phyloP scores from a whole-genome alignment of 2,329 filamentous ascomycete genomes.

The Ceratocystiopsis minuta region DNA sequence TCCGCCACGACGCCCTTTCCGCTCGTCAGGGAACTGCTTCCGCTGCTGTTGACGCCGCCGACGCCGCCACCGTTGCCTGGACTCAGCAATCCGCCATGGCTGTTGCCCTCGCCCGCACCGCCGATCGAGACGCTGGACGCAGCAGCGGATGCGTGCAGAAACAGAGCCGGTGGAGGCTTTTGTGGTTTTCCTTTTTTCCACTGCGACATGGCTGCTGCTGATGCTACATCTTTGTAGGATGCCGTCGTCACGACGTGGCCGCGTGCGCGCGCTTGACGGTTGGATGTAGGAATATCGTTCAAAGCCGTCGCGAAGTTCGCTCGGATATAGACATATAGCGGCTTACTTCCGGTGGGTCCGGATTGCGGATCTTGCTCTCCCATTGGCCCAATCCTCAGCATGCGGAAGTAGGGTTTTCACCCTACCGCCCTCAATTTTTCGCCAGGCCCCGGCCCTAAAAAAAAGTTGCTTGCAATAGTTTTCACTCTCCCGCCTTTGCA shows the following conservation, averaged over 20 bases:
- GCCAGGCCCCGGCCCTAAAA: slow-evolving; percentile 3
- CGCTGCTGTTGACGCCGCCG: neutral
- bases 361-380: too few relatives aligned
- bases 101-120: slow-evolving; percentile 14
- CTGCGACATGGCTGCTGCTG: slow-evolving; percentile 19
- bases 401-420: neutral
- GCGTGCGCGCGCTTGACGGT: neutral
- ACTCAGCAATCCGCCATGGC: neutral
- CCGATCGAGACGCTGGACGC: slow-evolving; percentile 49
- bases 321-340: too few relatives aligned
- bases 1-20: neutral
- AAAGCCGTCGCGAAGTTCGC: too few relatives aligned
- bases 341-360: too few relatives aligned
- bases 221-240: slow-evolving; percentile 3
- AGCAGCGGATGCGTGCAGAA: slow-evolving; percentile 66
- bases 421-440: slow-evolving; percentile 5
- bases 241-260: neutral
- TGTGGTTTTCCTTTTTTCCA: slow-evolving; percentile 26
- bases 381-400: too few relatives aligned
- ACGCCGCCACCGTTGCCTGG: neutral
- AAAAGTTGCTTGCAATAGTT: slow-evolving; percentile 7
- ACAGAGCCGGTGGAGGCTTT: slow-evolving; percentile 52
- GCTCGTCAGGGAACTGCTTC: neutral
- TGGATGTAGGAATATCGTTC: too few relatives aligned
- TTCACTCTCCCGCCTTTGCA: slow-evolving; percentile 4